phyloP scores from a whole-genome alignment of 78 protist genomes.

The Dictyostelium brefeldianum region DNA sequence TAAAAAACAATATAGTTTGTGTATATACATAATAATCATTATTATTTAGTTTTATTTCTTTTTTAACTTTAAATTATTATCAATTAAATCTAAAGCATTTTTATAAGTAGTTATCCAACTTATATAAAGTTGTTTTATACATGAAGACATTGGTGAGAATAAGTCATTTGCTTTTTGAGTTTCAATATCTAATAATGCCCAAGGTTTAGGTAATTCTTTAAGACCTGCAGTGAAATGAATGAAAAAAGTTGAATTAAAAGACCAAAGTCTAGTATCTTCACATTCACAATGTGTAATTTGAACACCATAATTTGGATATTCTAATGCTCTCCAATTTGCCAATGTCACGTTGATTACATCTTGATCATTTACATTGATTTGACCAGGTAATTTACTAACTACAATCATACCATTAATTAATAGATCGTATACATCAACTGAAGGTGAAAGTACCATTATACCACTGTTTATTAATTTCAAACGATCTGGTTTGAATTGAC shows the following conservation, averaged over 20 bases:
- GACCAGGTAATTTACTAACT: slow-evolving; percentile 7
- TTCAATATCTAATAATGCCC: background rate
- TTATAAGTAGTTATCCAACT: slow-evolving; percentile 25
- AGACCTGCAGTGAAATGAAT: slow-evolving; percentile 72
- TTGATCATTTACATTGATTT: slow-evolving; percentile 37
- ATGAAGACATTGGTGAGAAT: background rate
- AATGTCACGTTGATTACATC: slow-evolving; percentile 52
- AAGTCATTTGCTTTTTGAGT: background rate
- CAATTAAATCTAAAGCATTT: slow-evolving; percentile 2
- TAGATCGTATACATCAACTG: background rate
- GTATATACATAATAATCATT: too few species aligned
- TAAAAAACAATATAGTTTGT: too few species aligned
- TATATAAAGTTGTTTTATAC: slow-evolving; percentile 27
- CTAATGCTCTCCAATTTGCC: slow-evolving; percentile 17
- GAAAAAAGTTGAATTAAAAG: background rate
- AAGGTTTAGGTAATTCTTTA: slow-evolving; percentile 72
- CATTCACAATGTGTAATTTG: slow-evolving; percentile 73
- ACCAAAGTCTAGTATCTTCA: slow-evolving; percentile 55
- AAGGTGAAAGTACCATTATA: slow-evolving; percentile 39
- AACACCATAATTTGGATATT: slow-evolving; percentile 58
- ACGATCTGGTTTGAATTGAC: slow-evolving; percentile 10
- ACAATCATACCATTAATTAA: slow-evolving; percentile 22
- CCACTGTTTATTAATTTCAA: slow-evolving; percentile 50
- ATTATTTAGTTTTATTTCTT: too few species aligned
- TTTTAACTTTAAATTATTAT: background rate